A percentile compares a stretch with the other conserved stretches of the same genome.
Evolutionary conservation across 352 stramenopile genomes (phyloP).

Genomic region (Globisporangium takayamanum): DNA sequence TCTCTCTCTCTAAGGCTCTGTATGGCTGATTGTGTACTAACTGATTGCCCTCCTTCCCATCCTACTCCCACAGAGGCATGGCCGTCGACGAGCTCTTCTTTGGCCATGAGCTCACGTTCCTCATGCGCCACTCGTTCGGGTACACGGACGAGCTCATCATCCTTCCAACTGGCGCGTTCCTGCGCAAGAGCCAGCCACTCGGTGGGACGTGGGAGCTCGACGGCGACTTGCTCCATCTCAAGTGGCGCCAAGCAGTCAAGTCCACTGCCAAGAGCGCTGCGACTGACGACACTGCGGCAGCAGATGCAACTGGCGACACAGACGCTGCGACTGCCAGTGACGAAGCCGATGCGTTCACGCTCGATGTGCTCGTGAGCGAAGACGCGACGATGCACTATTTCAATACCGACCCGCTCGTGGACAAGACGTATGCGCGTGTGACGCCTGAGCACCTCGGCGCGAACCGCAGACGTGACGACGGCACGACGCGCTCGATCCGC

Average conservation of each 20-base stretch:
- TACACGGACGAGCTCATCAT: conserved; percentile 78
- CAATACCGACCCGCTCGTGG: conserved; percentile 52
- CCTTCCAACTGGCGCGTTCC: conserved; percentile 47
- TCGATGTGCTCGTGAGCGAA: conserved; percentile 74
- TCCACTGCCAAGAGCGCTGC: neutral
- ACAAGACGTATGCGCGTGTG: conserved; percentile 58
- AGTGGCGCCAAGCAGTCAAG: conserved; percentile 41
- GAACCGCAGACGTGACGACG: conserved; percentile 27
- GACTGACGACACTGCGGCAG: neutral
- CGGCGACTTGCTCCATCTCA: conserved; percentile 75
- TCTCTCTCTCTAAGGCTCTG: neutral
- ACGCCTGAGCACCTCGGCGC: conserved; percentile 56
- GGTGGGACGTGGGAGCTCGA: conserved; percentile 75
- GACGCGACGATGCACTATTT: conserved; percentile 76
- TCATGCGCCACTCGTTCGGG: conserved; percentile 67
- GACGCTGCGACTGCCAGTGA: conserved; percentile 3
- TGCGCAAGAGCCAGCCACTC: conserved; percentile 55
- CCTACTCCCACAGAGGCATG: conserved; percentile 25
- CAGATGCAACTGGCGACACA: neutral
- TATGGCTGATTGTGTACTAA: neutral
- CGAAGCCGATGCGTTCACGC: conserved; percentile 48
- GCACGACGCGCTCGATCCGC: conserved; percentile 37
- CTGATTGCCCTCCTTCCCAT: neutral
- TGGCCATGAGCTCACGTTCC: conserved; percentile 71
- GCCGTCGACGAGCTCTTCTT: conserved; percentile 63